Base-by-base conservation (phyloP, 768 basidiomycete species). In the Pisolithus marmoratus region DNA sequence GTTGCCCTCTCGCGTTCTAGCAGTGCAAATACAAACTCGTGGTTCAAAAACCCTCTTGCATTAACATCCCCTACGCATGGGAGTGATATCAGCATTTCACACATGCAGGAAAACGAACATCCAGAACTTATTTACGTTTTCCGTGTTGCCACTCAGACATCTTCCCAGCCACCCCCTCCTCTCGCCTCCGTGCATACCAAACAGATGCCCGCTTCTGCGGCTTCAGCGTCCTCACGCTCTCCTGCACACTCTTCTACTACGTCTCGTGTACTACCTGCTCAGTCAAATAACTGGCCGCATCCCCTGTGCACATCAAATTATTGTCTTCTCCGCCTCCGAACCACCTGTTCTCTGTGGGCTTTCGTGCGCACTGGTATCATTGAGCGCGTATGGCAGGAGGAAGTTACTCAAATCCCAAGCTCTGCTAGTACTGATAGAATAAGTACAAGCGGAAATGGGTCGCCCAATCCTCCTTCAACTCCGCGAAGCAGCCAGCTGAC, bases 351-450 rank as follows among this genome's bases (percentile, higher is more conserved):
- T 4, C 71, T 95, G 14, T 96, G 93, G 92, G 82, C 87, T 17
- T 95, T 90, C 60, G 83, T 95, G 47, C 81, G 91, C 22, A 83
- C 81, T 0, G 82, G 87, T 9, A 74, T 96, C 49, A 75, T 95
- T 19, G 90, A 93, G 53, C 86, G 84, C 58, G 73, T 95, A 5
- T 96, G 94, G 94, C 87, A 91, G 51, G 93, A 94, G 56, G 89
- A 85, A 51, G 60, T 79, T 6, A 57, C 66, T 3, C 71, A 73
- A 9, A 63, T 73, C 2, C 59, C 62, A 1, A 60, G 58, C 34
- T 59, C 57, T n/a, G 51, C 50, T 14, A 63, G 54, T 53, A 47
- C 46, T 4, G 49, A 54, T 22, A 38, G 49, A 19, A 17, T 15
- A 8, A 15, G 48, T 14, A n/a, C 3, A n/a, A 57, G 54, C 50